Base-by-base conservation (phyloP, 805 yeast genomes). In the Kuraishia ogatae region DNA sequence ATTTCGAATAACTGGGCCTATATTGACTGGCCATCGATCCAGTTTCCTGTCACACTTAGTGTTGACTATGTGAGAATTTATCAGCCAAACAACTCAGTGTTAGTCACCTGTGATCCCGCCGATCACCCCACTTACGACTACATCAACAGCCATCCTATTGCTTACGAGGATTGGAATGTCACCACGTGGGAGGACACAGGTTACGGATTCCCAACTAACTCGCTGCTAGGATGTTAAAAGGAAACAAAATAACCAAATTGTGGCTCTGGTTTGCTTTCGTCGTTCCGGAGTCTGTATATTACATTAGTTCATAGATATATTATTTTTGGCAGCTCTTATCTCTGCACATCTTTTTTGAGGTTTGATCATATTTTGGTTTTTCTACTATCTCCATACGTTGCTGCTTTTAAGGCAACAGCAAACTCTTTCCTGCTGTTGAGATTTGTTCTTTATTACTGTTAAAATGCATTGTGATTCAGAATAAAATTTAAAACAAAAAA, bases 1-100 rank as follows among this genome's bases (percentile, higher is more conserved):
- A 73, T 93, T 54, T 92, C 97, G 17, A 87, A 85, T 64, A 87
- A 83, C 57, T 93, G 98, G 98, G 89, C 94, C 7, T 89, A 88
- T 69, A 93, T 93, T 58, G 93, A 91, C 71, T 93, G 97, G 97
- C 82, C 83, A 50, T 74, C 83, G 3, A 74, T 91, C 57, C 71
- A 71, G 50, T 93, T 93, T 80, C 99, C 99, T 1, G 80, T 80
- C 15, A 77, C 80, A 1, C 75, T 92, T 84, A 74, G 81, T 56
- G 72, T 93, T 50, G 97, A 93, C 68, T 89, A 87, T 63, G 96
- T 93, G 39, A 82, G 99, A 63, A 65, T 93, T n/a, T 93, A 94
- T 70, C 99, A 93, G 73, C 97, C 97, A 1, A 65, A 74, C 43
- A 83, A 81, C 61, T 70, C 76, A 11, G 69, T 76, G 29, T 79